Evolutionary conservation across 2,329 filamentous ascomycete genomes (phyloP).

Genomic region (Coleophoma crateriformis): DNA sequence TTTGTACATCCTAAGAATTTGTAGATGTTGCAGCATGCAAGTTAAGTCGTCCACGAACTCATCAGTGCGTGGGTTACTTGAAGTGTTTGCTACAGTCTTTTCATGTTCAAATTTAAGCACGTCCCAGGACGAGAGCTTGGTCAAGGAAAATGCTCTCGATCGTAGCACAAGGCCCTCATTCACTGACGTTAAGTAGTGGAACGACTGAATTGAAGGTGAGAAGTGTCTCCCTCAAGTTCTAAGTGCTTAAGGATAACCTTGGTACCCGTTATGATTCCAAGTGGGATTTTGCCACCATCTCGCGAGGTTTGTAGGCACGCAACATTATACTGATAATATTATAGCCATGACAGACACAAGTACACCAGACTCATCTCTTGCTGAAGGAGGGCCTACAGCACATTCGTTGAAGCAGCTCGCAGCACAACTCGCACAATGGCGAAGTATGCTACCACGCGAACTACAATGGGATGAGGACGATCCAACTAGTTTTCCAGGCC

Average conservation of each 20-base stretch:
- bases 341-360: constrained; percentile 12
- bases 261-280: neutral
- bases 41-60: no score
- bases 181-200: neutral
- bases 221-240: neutral
- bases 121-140: no score
- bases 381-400: constrained; percentile 18
- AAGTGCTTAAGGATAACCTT: no score
- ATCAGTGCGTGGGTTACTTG: no score
- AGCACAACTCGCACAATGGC: constrained; percentile 51
- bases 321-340: no score
- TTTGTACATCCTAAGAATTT: no score
- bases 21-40: no score
- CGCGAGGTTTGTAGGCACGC: neutral
- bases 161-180: neutral
- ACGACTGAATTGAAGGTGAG: neutral
- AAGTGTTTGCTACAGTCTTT: no score
- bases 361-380: constrained; percentile 5
- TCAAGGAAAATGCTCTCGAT: no score
- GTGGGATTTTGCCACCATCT: neutral
- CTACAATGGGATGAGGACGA: constrained; percentile 53
- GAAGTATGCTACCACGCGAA: constrained; percentile 44
- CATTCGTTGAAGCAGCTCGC: constrained; percentile 44
- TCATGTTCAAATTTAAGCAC: no score
- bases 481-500: constrained; percentile 34